A percentile compares a stretch with the other conserved stretches of the same genome.
Evolutionary conservation across 2,329 filamentous ascomycete genomes (phyloP).

Genomic region (Penicillium sp.): DNA sequence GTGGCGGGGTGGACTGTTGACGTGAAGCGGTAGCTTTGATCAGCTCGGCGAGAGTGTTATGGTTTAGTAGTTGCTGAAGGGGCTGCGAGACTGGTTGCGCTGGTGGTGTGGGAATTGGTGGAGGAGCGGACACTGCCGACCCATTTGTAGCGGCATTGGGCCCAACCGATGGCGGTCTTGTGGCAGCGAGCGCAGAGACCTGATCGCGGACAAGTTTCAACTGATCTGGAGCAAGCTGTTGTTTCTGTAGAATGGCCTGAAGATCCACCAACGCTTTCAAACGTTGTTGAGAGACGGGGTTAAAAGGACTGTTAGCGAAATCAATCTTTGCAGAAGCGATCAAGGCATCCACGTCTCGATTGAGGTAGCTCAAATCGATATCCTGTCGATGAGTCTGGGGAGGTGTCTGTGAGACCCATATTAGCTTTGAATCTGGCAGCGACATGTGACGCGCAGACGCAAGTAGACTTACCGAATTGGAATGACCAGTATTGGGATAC

Average conservation of each 20-base stretch:
- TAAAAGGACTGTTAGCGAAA: slow-evolving; percentile 72
- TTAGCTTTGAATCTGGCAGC: slow-evolving; percentile 7
- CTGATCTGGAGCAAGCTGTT: slow-evolving; percentile 76
- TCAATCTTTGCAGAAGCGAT: slow-evolving; percentile 71
- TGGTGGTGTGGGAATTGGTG: slow-evolving; percentile 45
- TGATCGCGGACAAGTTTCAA: slow-evolving; percentile 81
- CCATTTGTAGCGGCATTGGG: slow-evolving; percentile 19
- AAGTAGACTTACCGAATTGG: slow-evolving; percentile 17
- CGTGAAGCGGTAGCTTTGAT: slow-evolving; percentile 45
- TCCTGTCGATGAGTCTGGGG: slow-evolving; percentile 39
- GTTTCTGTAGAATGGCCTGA: slow-evolving; percentile 74
- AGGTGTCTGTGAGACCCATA: slow-evolving; percentile 28
- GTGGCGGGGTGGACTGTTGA: slow-evolving; percentile 46
- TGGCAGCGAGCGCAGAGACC: slow-evolving; percentile 70
- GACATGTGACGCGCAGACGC: too few relatives aligned
- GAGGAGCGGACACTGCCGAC: slow-evolving; percentile 31
- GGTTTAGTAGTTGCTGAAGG: slow-evolving; percentile 42
- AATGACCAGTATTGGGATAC: slow-evolving; percentile 35
- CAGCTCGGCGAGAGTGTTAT: slow-evolving; percentile 46
- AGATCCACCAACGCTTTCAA: slow-evolving; percentile 83
- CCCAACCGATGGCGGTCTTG: slow-evolving; percentile 22
- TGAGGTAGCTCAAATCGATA: slow-evolving; percentile 68
- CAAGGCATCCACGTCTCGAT: slow-evolving; percentile 77
- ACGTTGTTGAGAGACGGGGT: slow-evolving; percentile 72
- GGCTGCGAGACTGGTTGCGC: slow-evolving; percentile 38